Evolutionary conservation across 1,284 basidiomycete genomes (phyloP), one percentile per base, ranked within the genome.

Genomic region (Fomitopsis schrenkii): DNA sequence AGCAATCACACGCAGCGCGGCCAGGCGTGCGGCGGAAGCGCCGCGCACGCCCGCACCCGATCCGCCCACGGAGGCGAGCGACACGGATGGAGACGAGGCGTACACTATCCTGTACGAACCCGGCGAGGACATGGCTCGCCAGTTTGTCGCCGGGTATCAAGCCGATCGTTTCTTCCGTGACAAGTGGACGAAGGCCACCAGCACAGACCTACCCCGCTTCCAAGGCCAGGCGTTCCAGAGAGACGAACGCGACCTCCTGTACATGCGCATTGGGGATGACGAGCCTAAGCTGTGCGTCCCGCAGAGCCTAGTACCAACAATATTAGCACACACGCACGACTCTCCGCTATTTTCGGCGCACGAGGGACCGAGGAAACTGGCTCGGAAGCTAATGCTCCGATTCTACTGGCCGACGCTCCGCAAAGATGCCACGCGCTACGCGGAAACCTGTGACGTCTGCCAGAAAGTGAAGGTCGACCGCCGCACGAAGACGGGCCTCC

Each of bases 391-490:
- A 4, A 7, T 14, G 17, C 45, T 2, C 44, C 50, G n/a, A 1
- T 76, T 64, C 60, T 77, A 69, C 59, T 80, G 77, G 78, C 71
- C 70, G 17, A 48, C 45, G 4, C 74, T 78, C 74, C 61, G 58
- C 0, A 42, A 61, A 17, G 70, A 75, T 55, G 67, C 75, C 14
- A 33, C 57, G 44, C n/a, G 26, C 2, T 64, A 55, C 33, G 44
- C 41, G 0, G 67, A 71, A 0, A 62, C 70, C 0, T 82, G 80
- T 59, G 58, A 64, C 0, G 65, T 70, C 0, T 79, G 78, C 45
- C 71, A 77, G 57, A 58, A 61, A 0, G 74, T 75, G 53, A 80
- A 78, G 41, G 59, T 46, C 0, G 28, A 35, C 0, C 72, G 71
- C 0, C 33, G 17, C 0, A 55, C 59, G 0, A 59, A 60, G 0